Conservation (phyloP, 352 stramenopile genomes). For the Albugo laibachii region DNA sequence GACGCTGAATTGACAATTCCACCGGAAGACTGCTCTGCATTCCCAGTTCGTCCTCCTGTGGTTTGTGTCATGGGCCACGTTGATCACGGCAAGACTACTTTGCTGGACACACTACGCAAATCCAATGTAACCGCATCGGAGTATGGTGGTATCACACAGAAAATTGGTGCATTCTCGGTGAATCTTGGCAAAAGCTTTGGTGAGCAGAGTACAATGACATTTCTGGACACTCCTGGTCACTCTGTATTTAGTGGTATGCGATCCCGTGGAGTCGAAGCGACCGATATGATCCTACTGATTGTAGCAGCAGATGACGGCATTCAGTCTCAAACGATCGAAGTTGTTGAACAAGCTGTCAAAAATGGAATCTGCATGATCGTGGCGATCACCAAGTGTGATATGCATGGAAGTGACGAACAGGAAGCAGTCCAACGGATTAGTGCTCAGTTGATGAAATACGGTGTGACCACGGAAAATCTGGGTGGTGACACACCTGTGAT, state of each 20-base stretch:
- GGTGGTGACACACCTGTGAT: constrained; percentile 86
- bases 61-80: constrained; percentile 99
- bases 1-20: constrained; percentile 44
- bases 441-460: constrained; percentile 83
- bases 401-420: constrained; percentile 45
- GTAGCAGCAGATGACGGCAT: constrained; percentile 97
- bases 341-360: constrained; percentile 86
- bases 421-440: constrained; percentile 49
- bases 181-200: constrained; percentile 76
- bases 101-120: constrained; percentile 89
- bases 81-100: constrained; percentile 99
- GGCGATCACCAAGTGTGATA: constrained; percentile 95
- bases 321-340: constrained; percentile 95
- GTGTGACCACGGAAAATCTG: constrained; percentile 88
- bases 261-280: constrained; percentile 89
- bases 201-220: constrained; percentile 66
- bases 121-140: constrained; percentile 87
- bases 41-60: constrained; percentile 73
- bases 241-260: constrained; percentile 97
- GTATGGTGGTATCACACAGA: constrained; percentile 98
- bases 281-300: constrained; percentile 95
- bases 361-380: constrained; percentile 93
- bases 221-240: constrained; percentile 99
- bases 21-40: constrained; percentile 41
- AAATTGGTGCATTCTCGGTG: constrained; percentile 94